Evolutionary conservation across 805 yeast species (phyloP), one percentile per base, ranked within the genome.

Genomic region (Ogataea nitratoaversa): DNA sequence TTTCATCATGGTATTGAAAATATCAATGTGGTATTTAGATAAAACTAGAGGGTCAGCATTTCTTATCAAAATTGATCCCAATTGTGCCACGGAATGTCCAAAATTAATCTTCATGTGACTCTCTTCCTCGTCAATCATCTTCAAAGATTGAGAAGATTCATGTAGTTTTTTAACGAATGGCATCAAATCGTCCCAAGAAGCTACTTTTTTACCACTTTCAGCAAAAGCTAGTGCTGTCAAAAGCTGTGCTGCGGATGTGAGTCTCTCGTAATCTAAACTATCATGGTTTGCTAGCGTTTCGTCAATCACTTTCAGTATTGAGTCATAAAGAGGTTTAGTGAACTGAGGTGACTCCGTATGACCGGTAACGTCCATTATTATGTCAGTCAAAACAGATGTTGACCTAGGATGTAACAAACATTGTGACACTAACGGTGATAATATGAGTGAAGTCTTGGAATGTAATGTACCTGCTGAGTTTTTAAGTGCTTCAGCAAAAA

Each of bases 391-490:
- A n/a, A 80, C 65, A 0, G 79, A 61, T 8, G 69, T 61, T 2
- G 60, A 57, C 19, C 46, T 51, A 4, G 59, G 51, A 31, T 29
- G 39, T 36, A 12, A 37, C 18, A 59, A 41, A 33, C 57, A 53
- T 9, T 47, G 43, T 8, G 42, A 34, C 6, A 53, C 41, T 8
- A 70, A 48, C 2, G 66, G 63, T 2, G 67, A 61, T 32, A 85
- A 55, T 5, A 87, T 76, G 0, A 62, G 39, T 1, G 68, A 57
- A 0, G 89, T 67, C 55, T 79, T 86, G 1, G 96, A 84, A 58
- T 91, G 95, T 44, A 90, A 68, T 0, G 84, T 71, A 5, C 77
- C 83, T 12, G 74, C 74, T 0, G 95, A 79, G 33, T 87, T 79
- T 47, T 76, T 81, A 58, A 90, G 67, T 0, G 96, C 67, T 54